Evolutionary conservation across 108 stramenopile species (phyloP).

Genomic region (Discostella stelligeroides): DNA sequence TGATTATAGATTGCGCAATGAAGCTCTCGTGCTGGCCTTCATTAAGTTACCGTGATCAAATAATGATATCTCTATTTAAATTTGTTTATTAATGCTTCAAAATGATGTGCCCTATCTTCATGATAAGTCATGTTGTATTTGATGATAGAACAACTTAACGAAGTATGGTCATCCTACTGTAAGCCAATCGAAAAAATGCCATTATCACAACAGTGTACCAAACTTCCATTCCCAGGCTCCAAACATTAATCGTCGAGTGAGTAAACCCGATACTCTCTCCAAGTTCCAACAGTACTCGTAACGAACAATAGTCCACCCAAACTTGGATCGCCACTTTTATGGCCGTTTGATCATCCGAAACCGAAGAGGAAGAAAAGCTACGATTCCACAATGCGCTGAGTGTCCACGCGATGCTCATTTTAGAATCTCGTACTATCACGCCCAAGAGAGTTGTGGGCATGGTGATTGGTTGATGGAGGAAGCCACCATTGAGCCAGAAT

Average conservation of each 20-base stretch:
- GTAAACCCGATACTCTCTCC: conserved; percentile 23
- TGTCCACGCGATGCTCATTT: conserved; percentile 49
- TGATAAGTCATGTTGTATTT: too few relatives aligned
- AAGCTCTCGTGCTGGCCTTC: too few relatives aligned
- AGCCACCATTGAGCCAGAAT: conserved; percentile 65
- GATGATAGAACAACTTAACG: too few relatives aligned
- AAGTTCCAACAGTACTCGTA: conserved; percentile 39
- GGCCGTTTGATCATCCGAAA: conserved; percentile 27
- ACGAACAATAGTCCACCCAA: conserved; percentile 43
- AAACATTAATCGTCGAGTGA: conserved; percentile 22
- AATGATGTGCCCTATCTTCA: too few relatives aligned
- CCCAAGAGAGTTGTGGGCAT: conserved; percentile 38
- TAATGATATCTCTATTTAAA: too few relatives aligned
- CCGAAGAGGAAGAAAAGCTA: conserved; percentile 36
- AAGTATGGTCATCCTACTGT: conserved; percentile 5
- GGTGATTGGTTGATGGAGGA: conserved; percentile 63
- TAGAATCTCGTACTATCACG: conserved; percentile 40
- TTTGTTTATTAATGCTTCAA: too few relatives aligned
- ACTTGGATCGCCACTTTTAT: conserved; percentile 24
- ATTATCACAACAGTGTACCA: conserved; percentile 48
- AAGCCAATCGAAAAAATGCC: conserved; percentile 33
- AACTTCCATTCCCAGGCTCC: conserved; percentile 27
- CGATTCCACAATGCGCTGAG: conserved; percentile 37
- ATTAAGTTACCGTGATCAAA: too few relatives aligned
- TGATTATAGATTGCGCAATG: too few relatives aligned